Conservation (phyloP, 1,139 yeast genomes). For the Pichia sp. region DNA sequence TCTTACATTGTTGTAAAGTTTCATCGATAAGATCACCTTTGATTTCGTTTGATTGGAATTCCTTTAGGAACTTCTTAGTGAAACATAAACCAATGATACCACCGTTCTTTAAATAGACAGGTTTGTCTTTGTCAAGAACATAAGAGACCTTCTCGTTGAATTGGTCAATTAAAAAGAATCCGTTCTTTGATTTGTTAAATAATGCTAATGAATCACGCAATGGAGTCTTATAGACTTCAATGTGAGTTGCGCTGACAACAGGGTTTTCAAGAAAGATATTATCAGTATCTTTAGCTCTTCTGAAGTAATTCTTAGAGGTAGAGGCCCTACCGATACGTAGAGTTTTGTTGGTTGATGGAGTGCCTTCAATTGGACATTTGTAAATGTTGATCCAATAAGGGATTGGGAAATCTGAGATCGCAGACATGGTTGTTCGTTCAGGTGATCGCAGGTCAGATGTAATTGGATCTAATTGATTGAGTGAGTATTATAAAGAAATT, state of each 20-base stretch:
- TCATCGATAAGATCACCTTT: background rate
- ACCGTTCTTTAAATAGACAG: conserved; percentile 1
- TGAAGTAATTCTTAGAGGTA: conserved; percentile 5
- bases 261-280: conserved; percentile 21
- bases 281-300: conserved; percentile 11
- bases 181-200: conserved; percentile 10
- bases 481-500: background rate
- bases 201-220: background rate
- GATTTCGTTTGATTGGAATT: background rate
- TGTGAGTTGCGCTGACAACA: conserved; percentile 25
- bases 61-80: background rate
- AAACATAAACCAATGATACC: conserved; percentile 13
- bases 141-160: background rate
- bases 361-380: background rate
- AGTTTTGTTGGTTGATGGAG: background rate
- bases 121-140: background rate
- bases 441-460: no score
- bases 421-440: conserved; percentile 3
- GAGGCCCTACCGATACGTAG: conserved; percentile 24
- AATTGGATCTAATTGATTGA: no score
- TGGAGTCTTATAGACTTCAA: conserved; percentile 12
- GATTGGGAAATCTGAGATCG: background rate
- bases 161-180: conserved; percentile 11
- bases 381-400: background rate
- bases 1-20: conserved; percentile 2